Base-by-base conservation (phyloP, 2,329 filamentous ascomycete genomes). In the Epichloe sp. region DNA sequence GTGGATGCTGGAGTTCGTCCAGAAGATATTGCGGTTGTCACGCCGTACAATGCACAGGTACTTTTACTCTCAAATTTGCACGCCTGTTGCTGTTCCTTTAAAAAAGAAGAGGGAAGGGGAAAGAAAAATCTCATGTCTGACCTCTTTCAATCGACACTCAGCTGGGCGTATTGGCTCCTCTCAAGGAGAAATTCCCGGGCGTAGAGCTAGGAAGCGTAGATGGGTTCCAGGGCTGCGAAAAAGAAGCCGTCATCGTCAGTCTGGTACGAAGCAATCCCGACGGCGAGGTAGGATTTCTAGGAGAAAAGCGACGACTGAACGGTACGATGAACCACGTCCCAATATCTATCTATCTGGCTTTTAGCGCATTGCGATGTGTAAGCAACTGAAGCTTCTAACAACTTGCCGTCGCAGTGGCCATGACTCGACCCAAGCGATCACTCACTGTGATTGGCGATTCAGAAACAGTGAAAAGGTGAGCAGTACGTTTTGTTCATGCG, bases 171-270 rank as follows among this genome's bases (percentile, higher is more conserved):
- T 73, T 97, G 48, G 83, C 88, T 38, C 75, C 85, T 57, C 76
- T 98, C 47, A 93, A 91, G 63, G 86, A 93, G 54, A 72, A 74
- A 40, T 95, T 85, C 60, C 85, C 86, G 0, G 88, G 85, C 12
- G 81, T 98, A 48, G 93, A 98, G 66, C 75, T 98, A n/a, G 93
- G 93, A 36, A 95, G 88, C 60, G 88, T 98, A 2, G 93, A 98
- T 66, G 93, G 91, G 2, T 98, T 98, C 65, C 93, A 98, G 67
- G 93, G 93, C 36, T 81, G 93, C 17, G 93, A 98, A 68, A 98
- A 98, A 68, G 93, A 98, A 67, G 93, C 88, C 2, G 84, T 98
- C 15, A 78, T 98, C 40, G 83, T 98, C 48, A 95, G 85, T 66
- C 77, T 97, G n/a, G 93, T 98, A 52, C 78, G 93, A 57, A 96